These are phyloP conservation scores for Plantago major DNA, from an alignment of 257 asterid species.

Conservation along the genomic window DNA sequence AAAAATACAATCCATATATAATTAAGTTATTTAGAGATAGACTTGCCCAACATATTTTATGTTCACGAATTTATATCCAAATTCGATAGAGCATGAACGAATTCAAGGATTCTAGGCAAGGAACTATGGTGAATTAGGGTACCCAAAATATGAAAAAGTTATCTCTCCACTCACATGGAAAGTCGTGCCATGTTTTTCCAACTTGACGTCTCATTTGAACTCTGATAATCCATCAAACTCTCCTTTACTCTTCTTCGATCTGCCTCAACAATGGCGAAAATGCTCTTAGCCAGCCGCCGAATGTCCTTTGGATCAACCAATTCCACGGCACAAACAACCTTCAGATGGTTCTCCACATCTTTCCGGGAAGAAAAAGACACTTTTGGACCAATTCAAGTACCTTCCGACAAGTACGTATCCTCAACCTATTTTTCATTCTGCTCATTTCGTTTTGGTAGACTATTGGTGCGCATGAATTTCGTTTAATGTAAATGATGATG, in stretches of 20 bases:
- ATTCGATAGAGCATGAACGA: no score
- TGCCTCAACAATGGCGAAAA: slow-evolving; percentile 38
- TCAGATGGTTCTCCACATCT: slow-evolving; percentile 55
- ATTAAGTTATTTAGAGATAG: no score
- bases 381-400: slow-evolving; percentile 90
- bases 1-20: no score
- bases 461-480: not conserved
- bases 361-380: slow-evolving; percentile 89
- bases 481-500: no score
- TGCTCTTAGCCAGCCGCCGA: slow-evolving; percentile 52
- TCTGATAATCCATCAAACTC: no score
- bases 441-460: not conserved
- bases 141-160: no score
- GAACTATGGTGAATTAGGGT: no score
- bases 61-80: no score
- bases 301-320: slow-evolving; percentile 32
- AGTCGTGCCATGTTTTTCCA: no score
- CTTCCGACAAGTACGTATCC: slow-evolving; percentile 56
- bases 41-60: no score
- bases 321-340: slow-evolving; percentile 33
- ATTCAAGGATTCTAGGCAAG: no score
- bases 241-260: not conserved
- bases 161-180: no score
- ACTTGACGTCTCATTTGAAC: not conserved
- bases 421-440: slow-evolving; percentile 11